A percentile compares a stretch with the other conserved stretches of the same genome.
These are phyloP conservation scores for Halteria grandinella DNA, from an alignment of 73 alveolate genomes.

Conservation along the genomic window DNA sequence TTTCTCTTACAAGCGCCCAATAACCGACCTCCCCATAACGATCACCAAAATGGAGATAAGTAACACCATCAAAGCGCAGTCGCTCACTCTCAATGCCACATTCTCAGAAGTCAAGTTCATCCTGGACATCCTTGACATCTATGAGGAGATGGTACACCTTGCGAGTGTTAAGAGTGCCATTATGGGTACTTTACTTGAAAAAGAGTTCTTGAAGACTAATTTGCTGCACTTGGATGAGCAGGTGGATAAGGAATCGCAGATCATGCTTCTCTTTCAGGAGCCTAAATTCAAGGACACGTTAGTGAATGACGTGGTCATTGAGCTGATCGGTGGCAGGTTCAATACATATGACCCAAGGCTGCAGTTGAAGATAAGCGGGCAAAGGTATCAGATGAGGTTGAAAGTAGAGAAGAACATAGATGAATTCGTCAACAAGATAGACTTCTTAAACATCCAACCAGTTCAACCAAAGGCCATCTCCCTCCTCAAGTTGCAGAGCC, in stretches of 20 bases:
- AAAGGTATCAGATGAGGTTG: no score
- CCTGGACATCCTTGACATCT: conserved; percentile 27
- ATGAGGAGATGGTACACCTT: conserved; percentile 24
- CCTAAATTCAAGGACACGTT: conserved; percentile 18
- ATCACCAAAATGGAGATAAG: conserved; percentile 11
- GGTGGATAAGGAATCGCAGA: conserved; percentile 3
- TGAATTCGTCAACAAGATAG: not conserved
- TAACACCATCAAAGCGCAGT: conserved; percentile 3
- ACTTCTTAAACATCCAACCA: not conserved
- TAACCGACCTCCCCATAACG: not conserved
- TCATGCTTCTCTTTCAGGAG: conserved; percentile 2
- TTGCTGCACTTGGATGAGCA: conserved; percentile 32
- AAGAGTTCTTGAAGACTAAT: conserved; percentile 49
- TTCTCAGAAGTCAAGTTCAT: conserved; percentile 7
- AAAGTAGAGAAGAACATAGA: not conserved
- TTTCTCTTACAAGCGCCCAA: conserved; percentile 20
- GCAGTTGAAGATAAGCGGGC: not conserved
- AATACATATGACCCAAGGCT: conserved; percentile 5
- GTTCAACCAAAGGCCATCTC: not conserved
- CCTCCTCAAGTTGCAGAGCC: not conserved
- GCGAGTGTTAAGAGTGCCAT: conserved; percentile 52
- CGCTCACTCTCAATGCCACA: not conserved
- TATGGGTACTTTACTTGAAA: conserved; percentile 42
- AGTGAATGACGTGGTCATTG: not conserved
- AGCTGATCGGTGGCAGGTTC: not conserved